A percentile compares a stretch with the other conserved stretches of the same genome.
These are phyloP conservation scores for Alternaria triticina DNA, from an alignment of 2,329 filamentous ascomycete genomes.

Conservation along the genomic window DNA sequence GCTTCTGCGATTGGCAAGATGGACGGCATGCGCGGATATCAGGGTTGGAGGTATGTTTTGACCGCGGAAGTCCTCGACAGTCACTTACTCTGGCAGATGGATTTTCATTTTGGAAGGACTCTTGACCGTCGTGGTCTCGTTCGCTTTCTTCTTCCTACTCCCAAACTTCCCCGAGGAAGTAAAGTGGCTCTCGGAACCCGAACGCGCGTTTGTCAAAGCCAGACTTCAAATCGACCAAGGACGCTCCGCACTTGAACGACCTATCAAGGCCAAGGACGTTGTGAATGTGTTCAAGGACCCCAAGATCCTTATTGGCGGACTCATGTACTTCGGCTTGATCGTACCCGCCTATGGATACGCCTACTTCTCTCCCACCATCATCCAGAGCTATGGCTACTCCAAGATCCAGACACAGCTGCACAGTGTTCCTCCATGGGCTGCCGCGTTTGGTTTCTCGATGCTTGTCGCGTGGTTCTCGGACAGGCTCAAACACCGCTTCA, in stretches of 20 bases:
- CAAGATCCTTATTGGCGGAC: conserved; percentile 57
- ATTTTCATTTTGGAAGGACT: conserved; percentile 75
- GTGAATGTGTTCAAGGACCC: conserved; percentile 56
- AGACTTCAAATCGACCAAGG: conserved; percentile 58
- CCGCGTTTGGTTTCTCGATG: conserved; percentile 81
- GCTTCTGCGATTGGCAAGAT: conserved; percentile 90
- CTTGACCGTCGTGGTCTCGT: conserved; percentile 53
- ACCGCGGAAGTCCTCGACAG: background rate
- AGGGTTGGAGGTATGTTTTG: conserved; percentile 65
- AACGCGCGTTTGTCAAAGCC: conserved; percentile 55
- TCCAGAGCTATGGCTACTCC: conserved; percentile 59
- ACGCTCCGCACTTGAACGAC: conserved; percentile 52
- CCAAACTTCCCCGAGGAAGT: conserved; percentile 59
- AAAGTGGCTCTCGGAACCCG: conserved; percentile 56
- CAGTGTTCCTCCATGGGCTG: conserved; percentile 68
- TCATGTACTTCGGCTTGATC: conserved; percentile 60
- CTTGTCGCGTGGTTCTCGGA: conserved; percentile 75
- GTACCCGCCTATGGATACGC: conserved; percentile 52
- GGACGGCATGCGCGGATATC: conserved; percentile 71
- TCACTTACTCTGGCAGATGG: conserved; percentile 54
- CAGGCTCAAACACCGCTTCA: conserved; percentile 72
- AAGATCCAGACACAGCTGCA: conserved; percentile 61
- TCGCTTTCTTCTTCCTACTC: conserved; percentile 56
- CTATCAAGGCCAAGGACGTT: conserved; percentile 53
- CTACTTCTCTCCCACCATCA: conserved; percentile 58